phyloP scores from a whole-genome alignment of 2,329 filamentous ascomycete species.

The Aspergillus sp. region DNA sequence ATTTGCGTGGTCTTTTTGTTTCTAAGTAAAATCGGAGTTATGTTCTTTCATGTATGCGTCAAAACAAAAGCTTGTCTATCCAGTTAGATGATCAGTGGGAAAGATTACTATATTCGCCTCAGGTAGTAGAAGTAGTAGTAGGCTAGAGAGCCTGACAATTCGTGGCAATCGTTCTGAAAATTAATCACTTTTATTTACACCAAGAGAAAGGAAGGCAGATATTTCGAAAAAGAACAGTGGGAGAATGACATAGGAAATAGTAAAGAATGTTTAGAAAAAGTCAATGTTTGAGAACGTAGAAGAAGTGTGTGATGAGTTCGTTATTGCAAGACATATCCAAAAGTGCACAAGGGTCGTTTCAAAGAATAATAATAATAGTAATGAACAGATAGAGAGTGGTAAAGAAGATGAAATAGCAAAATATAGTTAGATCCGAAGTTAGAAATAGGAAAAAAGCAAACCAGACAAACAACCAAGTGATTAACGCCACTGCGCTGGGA shows the following conservation, averaged over 20 bases:
- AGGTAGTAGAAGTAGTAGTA: no score
- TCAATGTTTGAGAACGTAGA: not conserved
- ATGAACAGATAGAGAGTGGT: not conserved
- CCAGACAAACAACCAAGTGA: not conserved
- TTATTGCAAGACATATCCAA: not conserved
- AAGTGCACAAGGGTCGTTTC: not conserved
- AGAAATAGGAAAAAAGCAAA: not conserved
- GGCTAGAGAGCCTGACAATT: not conserved
- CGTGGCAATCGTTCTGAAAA: not conserved
- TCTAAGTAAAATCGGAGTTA: not conserved
- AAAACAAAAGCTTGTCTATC: no score
- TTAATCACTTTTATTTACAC: not conserved
- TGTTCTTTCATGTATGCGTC: not conserved
- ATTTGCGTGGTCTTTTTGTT: not conserved
- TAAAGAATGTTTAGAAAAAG: conserved; percentile 7
- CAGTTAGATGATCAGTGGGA: no score
- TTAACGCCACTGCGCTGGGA: conserved; percentile 17
- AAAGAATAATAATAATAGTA: not conserved
- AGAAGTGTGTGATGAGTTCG: not conserved
- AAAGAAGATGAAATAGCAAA: not conserved
- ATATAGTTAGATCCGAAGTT: not conserved
- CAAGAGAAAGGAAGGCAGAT: not conserved
- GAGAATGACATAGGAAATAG: not conserved
- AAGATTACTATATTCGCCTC: no score
- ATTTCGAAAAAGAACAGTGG: not conserved